Conservation (phyloP, 805 yeast genomes). For the Maudiozyma barnettii region DNA sequence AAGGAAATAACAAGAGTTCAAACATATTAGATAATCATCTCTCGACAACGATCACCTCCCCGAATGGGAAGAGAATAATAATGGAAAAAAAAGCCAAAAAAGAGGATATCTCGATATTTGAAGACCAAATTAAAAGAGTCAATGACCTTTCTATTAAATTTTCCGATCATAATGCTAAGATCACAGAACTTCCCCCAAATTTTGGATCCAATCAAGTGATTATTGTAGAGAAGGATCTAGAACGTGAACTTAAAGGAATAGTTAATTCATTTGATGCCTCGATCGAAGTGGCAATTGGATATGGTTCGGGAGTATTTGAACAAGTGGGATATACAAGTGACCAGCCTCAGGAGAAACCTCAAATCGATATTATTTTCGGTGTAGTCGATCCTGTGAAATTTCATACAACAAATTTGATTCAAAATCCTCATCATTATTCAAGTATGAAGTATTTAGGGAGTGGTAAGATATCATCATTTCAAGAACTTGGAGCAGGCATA, state of each 20-base stretch:
- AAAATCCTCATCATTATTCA: constrained; percentile 72
- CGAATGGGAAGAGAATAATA: too few relatives aligned
- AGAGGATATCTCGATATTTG: constrained; percentile 15
- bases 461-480: constrained; percentile 45
- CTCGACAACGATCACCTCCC: too few relatives aligned
- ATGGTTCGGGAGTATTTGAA: constrained; percentile 87
- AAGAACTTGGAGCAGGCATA: constrained; percentile 76
- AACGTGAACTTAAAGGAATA: constrained; percentile 39
- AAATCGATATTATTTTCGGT: constrained; percentile 77
- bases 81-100: too few relatives aligned
- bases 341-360: constrained; percentile 38
- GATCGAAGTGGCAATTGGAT: constrained; percentile 75
- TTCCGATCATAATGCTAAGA: constrained; percentile 22
- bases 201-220: constrained; percentile 54
- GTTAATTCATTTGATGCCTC: constrained; percentile 59
- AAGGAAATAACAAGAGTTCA: too few relatives aligned
- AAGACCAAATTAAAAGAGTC: constrained; percentile 19
- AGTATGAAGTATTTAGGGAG: constrained; percentile 52
- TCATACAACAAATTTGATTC: constrained; percentile 63
- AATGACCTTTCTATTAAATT: constrained; percentile 20
- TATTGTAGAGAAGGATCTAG: constrained; percentile 35
- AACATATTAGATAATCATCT: too few relatives aligned
- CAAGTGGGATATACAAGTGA: constrained; percentile 45
- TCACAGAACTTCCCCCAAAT: constrained; percentile 42
- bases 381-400: constrained; percentile 68